phyloP scores from a whole-genome alignment of 1,284 basidiomycete genomes.

The Coniferiporia weirii region DNA sequence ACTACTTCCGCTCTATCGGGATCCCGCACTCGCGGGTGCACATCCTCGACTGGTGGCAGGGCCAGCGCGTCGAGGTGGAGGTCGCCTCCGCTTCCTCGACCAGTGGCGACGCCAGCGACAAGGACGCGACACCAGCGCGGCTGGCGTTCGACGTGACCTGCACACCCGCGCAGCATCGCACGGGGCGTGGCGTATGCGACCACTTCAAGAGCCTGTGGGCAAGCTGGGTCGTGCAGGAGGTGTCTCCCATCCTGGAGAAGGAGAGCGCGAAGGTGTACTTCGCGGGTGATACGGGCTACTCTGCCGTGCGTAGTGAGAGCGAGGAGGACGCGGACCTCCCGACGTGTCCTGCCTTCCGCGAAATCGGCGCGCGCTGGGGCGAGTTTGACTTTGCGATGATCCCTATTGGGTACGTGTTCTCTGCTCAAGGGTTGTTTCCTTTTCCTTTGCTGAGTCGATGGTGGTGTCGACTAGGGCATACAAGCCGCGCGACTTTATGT shows the following conservation, averaged over 20 bases:
- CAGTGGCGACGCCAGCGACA: not conserved
- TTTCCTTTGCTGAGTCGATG: not conserved
- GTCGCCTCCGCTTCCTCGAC: slow-evolving; percentile 22
- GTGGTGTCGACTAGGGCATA: slow-evolving; percentile 44
- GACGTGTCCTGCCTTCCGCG: slow-evolving; percentile 62
- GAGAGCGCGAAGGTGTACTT: slow-evolving; percentile 49
- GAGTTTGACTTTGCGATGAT: slow-evolving; percentile 59
- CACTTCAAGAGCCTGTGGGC: slow-evolving; percentile 22
- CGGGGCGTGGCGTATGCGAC: slow-evolving; percentile 24
- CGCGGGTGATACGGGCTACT: slow-evolving; percentile 66
- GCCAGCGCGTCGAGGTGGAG: slow-evolving; percentile 37
- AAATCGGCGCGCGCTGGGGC: slow-evolving; percentile 58
- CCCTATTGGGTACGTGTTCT: slow-evolving; percentile 51
- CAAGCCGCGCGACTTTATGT: slow-evolving; percentile 51
- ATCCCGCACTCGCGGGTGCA: slow-evolving; percentile 41
- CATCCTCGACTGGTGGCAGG: slow-evolving; percentile 71
- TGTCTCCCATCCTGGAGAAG: slow-evolving; percentile 14
- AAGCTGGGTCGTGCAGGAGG: slow-evolving; percentile 23
- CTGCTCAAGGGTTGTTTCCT: not conserved
- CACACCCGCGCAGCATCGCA: slow-evolving; percentile 51
- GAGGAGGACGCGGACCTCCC: slow-evolving; percentile 47
- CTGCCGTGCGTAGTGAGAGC: slow-evolving; percentile 35
- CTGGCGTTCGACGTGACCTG: slow-evolving; percentile 33
- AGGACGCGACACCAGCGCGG: not conserved
- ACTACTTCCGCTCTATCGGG: slow-evolving; percentile 39